Evolutionary conservation across 192 early-diverging fungal species (phyloP), one percentile per base, ranked within the genome.

Genomic region (Coemansia sp.): DNA sequence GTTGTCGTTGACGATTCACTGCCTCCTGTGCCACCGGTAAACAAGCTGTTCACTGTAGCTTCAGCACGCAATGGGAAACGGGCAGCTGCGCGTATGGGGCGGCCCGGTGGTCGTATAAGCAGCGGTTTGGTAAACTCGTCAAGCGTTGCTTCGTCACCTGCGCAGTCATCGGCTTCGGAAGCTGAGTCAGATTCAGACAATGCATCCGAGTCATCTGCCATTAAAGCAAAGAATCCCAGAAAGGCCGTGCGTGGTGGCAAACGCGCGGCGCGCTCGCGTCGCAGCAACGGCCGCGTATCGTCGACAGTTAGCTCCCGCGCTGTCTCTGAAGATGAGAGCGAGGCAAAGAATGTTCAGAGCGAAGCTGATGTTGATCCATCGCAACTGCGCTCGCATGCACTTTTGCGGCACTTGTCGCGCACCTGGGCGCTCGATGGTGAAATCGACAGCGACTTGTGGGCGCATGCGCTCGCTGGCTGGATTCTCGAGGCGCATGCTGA

Each of bases 401-500:
- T 78, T 38, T 58, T 71, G 52, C 61, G 65, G 27, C 57, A 62
- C 24, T 22, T 67, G 46, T 61, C 69, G 53, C 68, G 65, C 15
- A 54, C 44, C 11, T 78, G 74, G 74, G 61, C 65, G 9, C 21
- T 22, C 2, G 17, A 30, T 1, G 22, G 57, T 13, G 14, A 8
- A 2, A 56, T 59, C 34, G 64, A 45, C 24, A 50, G 59, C 30
- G 33, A 45, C 3, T 27, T 40, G 25, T 80, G 81, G 79, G 66
- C 49, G 4, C 9, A 19, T n/a, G 53, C 30, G 44, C 61, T 78
- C 1, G 61, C 52, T 1, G 79, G 80, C 10, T 78, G 80, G 80
- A 47, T 80, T 13, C 2, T 54, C 25, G 73, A 71, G 53, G 73
- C 71, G 25, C 23, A 43, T 49, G 19, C 62, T 23, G 68, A 72